Evolutionary conservation across 352 stramenopile genomes (phyloP).

Genomic region (Phytophthora multivora): DNA sequence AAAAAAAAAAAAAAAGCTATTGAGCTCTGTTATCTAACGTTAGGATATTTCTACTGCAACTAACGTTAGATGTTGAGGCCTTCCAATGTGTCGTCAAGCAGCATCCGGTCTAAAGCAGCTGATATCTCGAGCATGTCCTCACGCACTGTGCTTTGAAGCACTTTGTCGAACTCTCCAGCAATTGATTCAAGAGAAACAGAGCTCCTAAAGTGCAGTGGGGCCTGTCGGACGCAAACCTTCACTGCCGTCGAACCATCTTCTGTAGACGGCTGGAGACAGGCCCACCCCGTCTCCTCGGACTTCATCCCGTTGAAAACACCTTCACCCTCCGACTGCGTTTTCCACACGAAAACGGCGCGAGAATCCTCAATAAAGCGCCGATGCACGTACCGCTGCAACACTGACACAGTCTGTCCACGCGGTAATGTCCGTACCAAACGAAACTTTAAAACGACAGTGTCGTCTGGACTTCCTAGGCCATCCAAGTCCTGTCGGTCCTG

Average conservation of each 20-base stretch:
- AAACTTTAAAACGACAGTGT: constrained; percentile 41
- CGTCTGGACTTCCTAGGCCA: constrained; percentile 6
- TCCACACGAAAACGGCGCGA: constrained; percentile 57
- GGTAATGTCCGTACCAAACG: constrained; percentile 13
- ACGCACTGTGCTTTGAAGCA: constrained; percentile 16
- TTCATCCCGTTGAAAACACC: constrained; percentile 37
- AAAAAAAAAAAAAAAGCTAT: too few relatives aligned
- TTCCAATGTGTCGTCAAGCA: constrained; percentile 29
- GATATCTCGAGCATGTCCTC: constrained; percentile 28
- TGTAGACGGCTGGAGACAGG: constrained; percentile 28
- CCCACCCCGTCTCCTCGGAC: constrained; percentile 61
- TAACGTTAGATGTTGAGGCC: constrained; percentile 29
- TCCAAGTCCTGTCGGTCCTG: constrained; percentile 13
- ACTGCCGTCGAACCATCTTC: constrained; percentile 11
- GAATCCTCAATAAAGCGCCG: constrained; percentile 39
- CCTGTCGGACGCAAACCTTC: constrained; percentile 20
- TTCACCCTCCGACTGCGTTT: constrained; percentile 41
- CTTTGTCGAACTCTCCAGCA: constrained; percentile 11
- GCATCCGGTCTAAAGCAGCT: constrained; percentile 16
- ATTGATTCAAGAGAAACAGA: neutral
- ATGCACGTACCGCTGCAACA: constrained; percentile 14
- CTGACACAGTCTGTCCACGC: constrained; percentile 11
- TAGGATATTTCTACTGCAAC: too few relatives aligned
- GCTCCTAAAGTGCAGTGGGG: neutral
- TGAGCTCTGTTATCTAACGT: too few relatives aligned